These are phyloP conservation scores for Clavariopsis aquatica DNA, from an alignment of 495 filamentous ascomycete species.

Conservation along the genomic window DNA sequence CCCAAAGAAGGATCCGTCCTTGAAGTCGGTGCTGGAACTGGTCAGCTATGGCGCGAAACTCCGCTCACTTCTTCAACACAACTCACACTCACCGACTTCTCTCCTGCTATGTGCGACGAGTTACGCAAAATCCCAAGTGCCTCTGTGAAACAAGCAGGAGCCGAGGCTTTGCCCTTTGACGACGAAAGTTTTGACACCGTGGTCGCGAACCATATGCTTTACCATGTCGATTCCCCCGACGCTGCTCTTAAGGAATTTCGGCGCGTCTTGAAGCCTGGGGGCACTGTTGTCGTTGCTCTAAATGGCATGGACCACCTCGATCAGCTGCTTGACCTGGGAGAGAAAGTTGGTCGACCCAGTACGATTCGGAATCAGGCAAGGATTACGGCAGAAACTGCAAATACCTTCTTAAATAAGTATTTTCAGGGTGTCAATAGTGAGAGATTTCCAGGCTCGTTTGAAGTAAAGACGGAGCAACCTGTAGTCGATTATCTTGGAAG, in stretches of 20 bases:
- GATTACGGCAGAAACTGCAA: slow-evolving; percentile 13
- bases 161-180: slow-evolving; percentile 2
- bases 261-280: slow-evolving; percentile 1
- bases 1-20: slow-evolving; percentile 2
- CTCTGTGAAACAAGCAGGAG: not conserved
- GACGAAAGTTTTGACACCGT: slow-evolving; percentile 6
- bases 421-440: slow-evolving; percentile 2
- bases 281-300: not conserved
- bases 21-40: slow-evolving; percentile 15
- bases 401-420: not conserved
- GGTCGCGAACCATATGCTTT: slow-evolving; percentile 19
- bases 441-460: slow-evolving; percentile 14
- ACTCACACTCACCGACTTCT: slow-evolving; percentile 11
- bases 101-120: slow-evolving; percentile 18
- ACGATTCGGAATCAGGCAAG: slow-evolving; percentile 10
- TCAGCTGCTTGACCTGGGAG: slow-evolving; percentile 3
- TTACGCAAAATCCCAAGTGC: slow-evolving; percentile 1
- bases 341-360: slow-evolving; percentile 9
- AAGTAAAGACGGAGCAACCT: slow-evolving; percentile 4
- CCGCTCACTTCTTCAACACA: not conserved
- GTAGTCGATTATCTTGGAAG: slow-evolving; percentile 11
- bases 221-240: slow-evolving; percentile 8
- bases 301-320: slow-evolving; percentile 14
- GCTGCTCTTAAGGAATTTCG: slow-evolving; percentile 8
- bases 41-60: slow-evolving; percentile 13